Percentiles rank a stretch among this genome's conserved stretches.
These are phyloP conservation scores for Wickerhamomyces xylosicus DNA, from an alignment of 805 yeast species.

Conservation along the genomic window DNA sequence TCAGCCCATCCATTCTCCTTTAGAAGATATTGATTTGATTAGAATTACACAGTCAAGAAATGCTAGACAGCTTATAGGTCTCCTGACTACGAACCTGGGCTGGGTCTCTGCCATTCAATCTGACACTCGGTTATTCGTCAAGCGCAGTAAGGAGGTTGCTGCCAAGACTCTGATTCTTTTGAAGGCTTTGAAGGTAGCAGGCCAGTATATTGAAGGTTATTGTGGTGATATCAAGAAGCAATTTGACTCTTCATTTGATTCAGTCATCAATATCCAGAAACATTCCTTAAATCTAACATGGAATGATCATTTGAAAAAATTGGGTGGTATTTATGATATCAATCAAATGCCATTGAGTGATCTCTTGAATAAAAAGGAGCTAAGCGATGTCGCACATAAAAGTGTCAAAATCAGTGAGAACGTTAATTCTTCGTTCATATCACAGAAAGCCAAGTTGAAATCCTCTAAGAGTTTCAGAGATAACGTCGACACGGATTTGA, in stretches of 20 bases:
- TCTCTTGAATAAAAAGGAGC: constrained; percentile 8
- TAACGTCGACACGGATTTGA: constrained; percentile 32
- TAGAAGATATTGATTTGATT: constrained; percentile 19
- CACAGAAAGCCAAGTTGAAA: constrained; percentile 25
- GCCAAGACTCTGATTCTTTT: constrained; percentile 31
- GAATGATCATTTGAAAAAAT: constrained; percentile 7
- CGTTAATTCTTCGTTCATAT: constrained; percentile 14
- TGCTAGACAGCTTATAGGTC: constrained; percentile 17
- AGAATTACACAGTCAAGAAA: constrained; percentile 10
- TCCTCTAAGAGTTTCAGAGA: constrained; percentile 23
- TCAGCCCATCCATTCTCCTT: constrained; percentile 28
- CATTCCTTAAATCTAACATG: constrained; percentile 27
- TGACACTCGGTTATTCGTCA: constrained; percentile 26
- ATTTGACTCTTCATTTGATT: constrained; percentile 27
- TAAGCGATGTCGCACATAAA: constrained; percentile 21
- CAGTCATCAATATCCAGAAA: constrained; percentile 27
- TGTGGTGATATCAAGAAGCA: constrained; percentile 37
- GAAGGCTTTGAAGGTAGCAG: constrained; percentile 34
- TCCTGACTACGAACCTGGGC: constrained; percentile 35
- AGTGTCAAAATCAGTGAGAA: constrained; percentile 12
- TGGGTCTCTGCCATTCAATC: constrained; percentile 40
- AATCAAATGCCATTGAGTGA: constrained; percentile 6
- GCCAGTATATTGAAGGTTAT: constrained; percentile 39
- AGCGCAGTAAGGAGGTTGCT: constrained; percentile 20
- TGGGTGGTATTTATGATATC: constrained; percentile 6